Evolutionary conservation across 2,329 filamentous ascomycete species (phyloP), one percentile per base, ranked within the genome.

Genomic region (Cytospora paraplurivora): DNA sequence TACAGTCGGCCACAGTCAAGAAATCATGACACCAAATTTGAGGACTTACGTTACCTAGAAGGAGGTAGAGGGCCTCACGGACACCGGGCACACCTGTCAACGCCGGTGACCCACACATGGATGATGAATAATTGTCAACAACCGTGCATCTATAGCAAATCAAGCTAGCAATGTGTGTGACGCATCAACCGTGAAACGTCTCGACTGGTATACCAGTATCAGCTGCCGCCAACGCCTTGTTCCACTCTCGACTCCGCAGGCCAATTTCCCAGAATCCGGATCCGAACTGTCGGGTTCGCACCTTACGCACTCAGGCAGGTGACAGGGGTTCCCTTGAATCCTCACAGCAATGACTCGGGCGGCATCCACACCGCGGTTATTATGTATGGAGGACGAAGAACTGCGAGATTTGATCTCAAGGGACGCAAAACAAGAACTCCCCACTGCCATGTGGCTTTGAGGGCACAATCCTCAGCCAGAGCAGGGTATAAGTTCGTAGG

Each of bases 201-300:
- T 38, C 4, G 33, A 55, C 33, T 37, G 32, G 58, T 32, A 61
- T 35, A 49, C 15, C 59, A 3, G 51, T 51, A 37, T 38, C 32
- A 49, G 27, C 37, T 51, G 55, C 38, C 58, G 27, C 59, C 58
- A 50, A 41, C 17, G 35, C 27, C 32, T 50, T 50, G 54, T 54
- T 50, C 51, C 52, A 52, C 35, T 41, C 56, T 34, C 38, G 53
- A 50, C 52, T 51, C 59, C 56, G 34, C 64, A 37, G 21, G 34
- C 56, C 35, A 63, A 65, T 63, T 52, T 65, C 56, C 51, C 59
- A 62, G 37, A 27, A 15, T 32, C 49, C 54, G 11, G 51, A 60
- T 60, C 63, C 64, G 61, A 55, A 59, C 56, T 63, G 61, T 61
- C 64, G 64, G 63, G 63, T 34, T 44, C 51, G 53, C 52, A 33